Base-by-base conservation (phyloP, 2,329 filamentous ascomycete species). In the Cladophialophora carrionii region DNA sequence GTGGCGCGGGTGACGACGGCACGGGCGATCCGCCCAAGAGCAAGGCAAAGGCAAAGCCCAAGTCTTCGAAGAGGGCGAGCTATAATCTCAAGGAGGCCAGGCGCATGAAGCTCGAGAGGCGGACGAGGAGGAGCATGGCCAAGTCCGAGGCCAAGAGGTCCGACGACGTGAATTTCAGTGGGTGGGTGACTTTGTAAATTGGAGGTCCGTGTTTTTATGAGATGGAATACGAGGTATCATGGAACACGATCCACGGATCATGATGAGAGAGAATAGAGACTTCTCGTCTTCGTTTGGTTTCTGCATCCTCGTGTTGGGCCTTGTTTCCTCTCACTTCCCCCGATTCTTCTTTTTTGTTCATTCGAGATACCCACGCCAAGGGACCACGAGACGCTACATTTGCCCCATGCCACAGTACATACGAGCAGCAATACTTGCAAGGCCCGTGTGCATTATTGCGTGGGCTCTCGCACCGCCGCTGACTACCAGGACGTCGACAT, bases 11-110 rank as follows among this genome's bases (percentile, higher is more conserved):
- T n/a, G n/a, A 22, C 32, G 32, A 2, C 17, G 52, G 12, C 46
- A 31, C 9, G 1, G 17, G 31, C 31, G 55, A 51, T 26, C 24
- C 29, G 32, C 61, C 22, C 5, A 41, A 41, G 37, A 5, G 12
- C 12, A 37, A 17, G 34, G 12, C 37, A 10, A 57, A 32, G 46
- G 26, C 26, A 29, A 6, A 63, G 51, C 14, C 14, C 26, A 43
- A 64, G 48, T 24, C n/a, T n/a, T 29, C 26, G 6, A 64, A 59
- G 29, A 46, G 48, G 29, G 32, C 29, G 31, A 17, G 17, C 22
- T 68, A 64, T 62, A 60, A 61, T 61, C 49, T 54, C 14, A 46
- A 43, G 22, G 29, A 49, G 62, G 62, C 62, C n/a, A 20, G 31
- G 34, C 54, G 52, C 46, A 58, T 57, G 20, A 51, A 57, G 51